phyloP scores from a whole-genome alignment of 129 eudicot species.

The Arctium lappa region DNA sequence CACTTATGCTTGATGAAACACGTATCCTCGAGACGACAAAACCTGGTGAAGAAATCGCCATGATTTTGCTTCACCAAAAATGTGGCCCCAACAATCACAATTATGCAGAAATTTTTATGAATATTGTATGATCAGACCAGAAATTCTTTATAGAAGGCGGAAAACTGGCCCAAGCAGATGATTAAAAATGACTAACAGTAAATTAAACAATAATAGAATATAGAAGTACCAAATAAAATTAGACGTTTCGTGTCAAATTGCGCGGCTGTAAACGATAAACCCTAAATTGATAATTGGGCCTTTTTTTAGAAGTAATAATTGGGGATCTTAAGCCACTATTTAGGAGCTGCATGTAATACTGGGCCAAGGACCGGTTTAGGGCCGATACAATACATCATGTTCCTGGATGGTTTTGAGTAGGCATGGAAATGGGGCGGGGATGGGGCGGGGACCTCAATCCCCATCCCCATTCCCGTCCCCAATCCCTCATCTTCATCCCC shows the following conservation, averaged over 20 bases:
- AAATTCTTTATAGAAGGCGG: neutral
- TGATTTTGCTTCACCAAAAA: neutral
- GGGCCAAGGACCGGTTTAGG: neutral
- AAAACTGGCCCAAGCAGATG: neutral
- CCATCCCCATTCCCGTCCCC: no score
- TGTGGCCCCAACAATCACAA: neutral
- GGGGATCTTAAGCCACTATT: neutral
- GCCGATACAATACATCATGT: no score
- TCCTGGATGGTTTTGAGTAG: no score
- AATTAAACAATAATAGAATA: neutral
- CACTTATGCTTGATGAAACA: slow-evolving; percentile 15
- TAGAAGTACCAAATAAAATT: neutral
- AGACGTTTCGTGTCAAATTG: neutral
- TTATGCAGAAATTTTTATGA: neutral
- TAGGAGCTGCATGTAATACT: no score
- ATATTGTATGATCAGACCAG: neutral
- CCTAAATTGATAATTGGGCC: neutral
- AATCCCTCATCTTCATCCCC: no score
- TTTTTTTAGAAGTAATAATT: neutral
- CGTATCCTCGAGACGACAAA: neutral
- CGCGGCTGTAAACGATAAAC: neutral
- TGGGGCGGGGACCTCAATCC: no score
- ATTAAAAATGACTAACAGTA: neutral
- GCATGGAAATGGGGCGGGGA: no score
- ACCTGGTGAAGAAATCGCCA: slow-evolving; percentile 25